Base-by-base conservation (phyloP, 371 early-diverging fungal genomes). In the Ecytonucleospora hepatopenaei region DNA sequence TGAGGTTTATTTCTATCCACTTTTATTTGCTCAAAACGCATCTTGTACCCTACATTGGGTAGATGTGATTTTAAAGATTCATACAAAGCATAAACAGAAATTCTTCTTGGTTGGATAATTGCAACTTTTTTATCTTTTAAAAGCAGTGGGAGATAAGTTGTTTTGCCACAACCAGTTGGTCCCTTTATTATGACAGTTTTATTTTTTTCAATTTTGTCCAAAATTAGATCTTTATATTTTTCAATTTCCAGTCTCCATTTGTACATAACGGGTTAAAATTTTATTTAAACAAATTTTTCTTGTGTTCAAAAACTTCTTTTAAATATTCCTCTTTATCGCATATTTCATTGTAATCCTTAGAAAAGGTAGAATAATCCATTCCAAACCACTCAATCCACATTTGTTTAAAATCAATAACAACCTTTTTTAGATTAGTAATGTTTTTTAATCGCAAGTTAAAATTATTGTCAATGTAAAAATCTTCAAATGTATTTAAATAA, bases 161-260 rank as follows among this genome's bases (percentile, higher is more conserved):
- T 75, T 64, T 81, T 81, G 16, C 81, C 81, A 64, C 72, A 78
- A 4, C 81, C 81, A 4, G 81, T 81, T n/a, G 72, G 73, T 21
- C 79, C 81, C 27, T 67, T 75, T 57, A 81, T 72, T 31, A 81
- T 67, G 21, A 65, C 65, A 0, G 63, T 48, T 54, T 63, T 68
- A 51, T 71, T 48, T 16, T 61, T 67, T 54, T 64, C 58, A 23
- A 80, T 35, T 19, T 33, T 62, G 12, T 62, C 59, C 30, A 71
- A 32, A 26, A 81, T 77, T 48, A 72, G 68, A n/a, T 64, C 58
- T 60, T 69, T 54, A 56, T 72, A 68, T 26, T 72, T 65, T 59
- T 74, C 70, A 34, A 78, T 75, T 40, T 40, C 40, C n/a, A 40
- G n/a, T 40, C n/a, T 40, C 40, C 40, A 40, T n/a, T 40, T 40